Base-by-base conservation (phyloP, 129 eudicot genomes). In the Sambucus nigra region DNA sequence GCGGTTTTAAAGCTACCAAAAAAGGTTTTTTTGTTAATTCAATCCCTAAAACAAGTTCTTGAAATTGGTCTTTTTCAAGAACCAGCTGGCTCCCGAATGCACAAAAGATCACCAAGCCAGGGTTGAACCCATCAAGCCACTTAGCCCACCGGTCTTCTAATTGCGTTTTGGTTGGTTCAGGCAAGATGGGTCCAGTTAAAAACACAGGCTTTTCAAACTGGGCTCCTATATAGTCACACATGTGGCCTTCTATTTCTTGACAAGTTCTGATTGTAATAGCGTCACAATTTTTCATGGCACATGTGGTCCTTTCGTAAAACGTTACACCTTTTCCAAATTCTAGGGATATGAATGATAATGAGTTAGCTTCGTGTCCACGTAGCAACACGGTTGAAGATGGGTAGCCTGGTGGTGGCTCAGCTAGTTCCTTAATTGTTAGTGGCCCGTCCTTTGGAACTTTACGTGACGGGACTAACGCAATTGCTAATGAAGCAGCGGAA, bases 31-130 rank as follows among this genome's bases (percentile, higher is more conserved):
- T 68, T 32, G 84, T 64, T 46, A 68, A 27, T 17, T 77, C 84
- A 22, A 77, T 53, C 19, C 84, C 84, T 15, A 73, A 19, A 1
- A 68, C 57, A 5, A 77, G 59, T 35, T 77, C 80, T 31, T 73
- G 79, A 51, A 72, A 77, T 28, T 77, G 84, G 6, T 60, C 21
- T 63, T 77, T 72, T 10, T 77, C 58, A 0, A 77, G 72, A 18
- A 72, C 61, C 52, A 59, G 38, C n/a, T 77, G 76, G 63, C 73
- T 77, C 28, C 84, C 80, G 12, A 77, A 69, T 5, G 80, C 79
- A 49, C 84, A 77, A 48, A 63, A 77, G 1, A 77, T 47, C 12
- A 73, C 80, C 0, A 69, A 55, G 14, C 70, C 50, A 0, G 61
- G 72, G 22, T 17, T 22, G 47, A 68, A 68, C 28, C 25, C 18